Conservation (phyloP, 1,284 basidiomycete species). For the Rhodotorula sp. region DNA sequence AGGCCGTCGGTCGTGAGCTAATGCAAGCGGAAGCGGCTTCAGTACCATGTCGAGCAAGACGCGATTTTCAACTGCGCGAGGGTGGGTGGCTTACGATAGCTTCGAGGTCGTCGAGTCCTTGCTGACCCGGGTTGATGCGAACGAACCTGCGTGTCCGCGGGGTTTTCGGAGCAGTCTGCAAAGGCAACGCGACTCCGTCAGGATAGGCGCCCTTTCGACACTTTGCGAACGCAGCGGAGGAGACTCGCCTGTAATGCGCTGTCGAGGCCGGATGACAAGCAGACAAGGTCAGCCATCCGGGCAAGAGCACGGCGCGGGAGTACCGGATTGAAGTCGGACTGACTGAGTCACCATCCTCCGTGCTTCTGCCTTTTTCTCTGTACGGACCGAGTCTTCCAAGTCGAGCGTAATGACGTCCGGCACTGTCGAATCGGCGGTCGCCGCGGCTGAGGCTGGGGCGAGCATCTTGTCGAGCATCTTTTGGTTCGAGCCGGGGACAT, state of each 20-base stretch:
- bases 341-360: slow-evolving; percentile 20
- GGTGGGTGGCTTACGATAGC: slow-evolving; percentile 58
- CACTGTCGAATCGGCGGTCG: not conserved
- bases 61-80: too few relatives aligned
- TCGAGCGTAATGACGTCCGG: slow-evolving; percentile 33
- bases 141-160: slow-evolving; percentile 50
- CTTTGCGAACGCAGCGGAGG: too few relatives aligned
- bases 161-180: not conserved
- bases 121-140: slow-evolving; percentile 71
- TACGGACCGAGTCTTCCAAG: slow-evolving; percentile 39
- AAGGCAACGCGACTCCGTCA: not conserved
- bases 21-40: too few relatives aligned
- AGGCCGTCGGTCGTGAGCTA: slow-evolving; percentile 16
- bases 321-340: not conserved
- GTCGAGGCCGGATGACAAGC: not conserved
- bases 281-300: not conserved
- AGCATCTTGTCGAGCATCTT: slow-evolving; percentile 20
- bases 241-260: slow-evolving; percentile 10
- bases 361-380: slow-evolving; percentile 36
- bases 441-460: not conserved
- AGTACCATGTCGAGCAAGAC: not conserved
- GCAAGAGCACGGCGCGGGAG: too few relatives aligned
- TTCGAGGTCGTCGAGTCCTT: slow-evolving; percentile 67
- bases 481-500: slow-evolving; percentile 30
- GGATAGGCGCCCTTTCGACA: too few relatives aligned